Conservation (phyloP, 2,329 filamentous ascomycete species). For the Monosporascus sp. region DNA sequence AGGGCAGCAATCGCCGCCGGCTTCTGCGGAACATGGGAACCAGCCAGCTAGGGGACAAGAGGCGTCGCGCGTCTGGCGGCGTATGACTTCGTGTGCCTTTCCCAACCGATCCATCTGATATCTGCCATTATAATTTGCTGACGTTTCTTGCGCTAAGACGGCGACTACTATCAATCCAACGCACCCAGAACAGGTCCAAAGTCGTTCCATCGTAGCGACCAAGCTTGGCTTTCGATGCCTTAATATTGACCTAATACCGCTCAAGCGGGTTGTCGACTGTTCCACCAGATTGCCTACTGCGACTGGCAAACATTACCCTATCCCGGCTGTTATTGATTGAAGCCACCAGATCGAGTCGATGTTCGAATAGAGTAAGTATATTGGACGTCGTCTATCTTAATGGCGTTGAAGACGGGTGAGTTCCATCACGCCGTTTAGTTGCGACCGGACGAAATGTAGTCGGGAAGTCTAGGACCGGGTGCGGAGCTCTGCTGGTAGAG, state of each 20-base stretch:
- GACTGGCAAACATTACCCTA: neutral
- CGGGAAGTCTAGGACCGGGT: neutral
- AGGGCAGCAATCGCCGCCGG: constrained; percentile 42
- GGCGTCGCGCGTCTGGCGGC: constrained; percentile 20
- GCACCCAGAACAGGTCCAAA: constrained; percentile 9
- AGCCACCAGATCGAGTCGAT: too few species aligned
- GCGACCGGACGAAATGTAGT: neutral
- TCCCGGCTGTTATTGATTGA: neutral
- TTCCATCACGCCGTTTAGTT: neutral
- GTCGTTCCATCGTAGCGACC: constrained; percentile 12
- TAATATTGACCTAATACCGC: neutral
- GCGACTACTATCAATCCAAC: constrained; percentile 12
- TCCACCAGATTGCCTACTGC: neutral
- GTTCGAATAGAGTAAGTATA: neutral
- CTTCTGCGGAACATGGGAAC: constrained; percentile 18
- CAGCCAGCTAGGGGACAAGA: constrained; percentile 16
- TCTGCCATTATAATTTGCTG: constrained; percentile 6
- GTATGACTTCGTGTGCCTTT: constrained; percentile 17
- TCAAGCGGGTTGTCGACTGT: neutral
- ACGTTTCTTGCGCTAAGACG: constrained; percentile 6
- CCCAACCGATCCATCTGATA: constrained; percentile 19
- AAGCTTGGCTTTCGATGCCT: neutral
- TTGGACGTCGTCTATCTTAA: too few species aligned
- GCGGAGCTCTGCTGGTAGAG: neutral
- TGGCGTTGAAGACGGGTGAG: neutral